Evolutionary conservation across 1,284 basidiomycete species (phyloP).

Genomic region (Sparassis latifolia): DNA sequence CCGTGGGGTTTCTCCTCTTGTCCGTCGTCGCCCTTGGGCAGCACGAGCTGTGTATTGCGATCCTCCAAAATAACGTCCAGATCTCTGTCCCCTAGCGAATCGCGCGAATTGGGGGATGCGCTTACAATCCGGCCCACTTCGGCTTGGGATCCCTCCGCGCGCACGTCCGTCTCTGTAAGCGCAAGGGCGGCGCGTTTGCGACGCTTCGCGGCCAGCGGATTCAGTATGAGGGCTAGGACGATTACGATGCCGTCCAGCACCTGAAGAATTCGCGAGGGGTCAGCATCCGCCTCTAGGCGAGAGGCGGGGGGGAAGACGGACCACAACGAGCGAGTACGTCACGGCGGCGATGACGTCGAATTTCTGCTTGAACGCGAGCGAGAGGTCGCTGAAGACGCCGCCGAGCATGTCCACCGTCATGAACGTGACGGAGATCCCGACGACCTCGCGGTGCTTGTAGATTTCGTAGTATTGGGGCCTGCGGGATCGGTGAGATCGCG

Average conservation of each 20-base stretch:
- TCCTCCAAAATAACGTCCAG: too few species aligned
- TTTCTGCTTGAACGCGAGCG: slow-evolving; percentile 59
- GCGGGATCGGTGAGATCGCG: background rate
- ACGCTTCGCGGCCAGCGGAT: slow-evolving; percentile 24
- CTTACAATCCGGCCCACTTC: too few species aligned
- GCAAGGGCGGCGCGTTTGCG: slow-evolving; percentile 23
- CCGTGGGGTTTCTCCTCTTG: too few species aligned
- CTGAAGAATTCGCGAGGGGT: slow-evolving; percentile 3
- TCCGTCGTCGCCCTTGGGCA: too few species aligned
- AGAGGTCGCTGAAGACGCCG: slow-evolving; percentile 66
- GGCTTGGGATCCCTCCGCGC: too few species aligned
- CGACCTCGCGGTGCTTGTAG: slow-evolving; percentile 60
- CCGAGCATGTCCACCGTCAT: slow-evolving; percentile 69
- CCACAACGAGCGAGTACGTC: slow-evolving; percentile 55
- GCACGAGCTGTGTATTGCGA: too few species aligned
- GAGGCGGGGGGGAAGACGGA: slow-evolving; percentile 22
- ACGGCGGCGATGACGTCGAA: slow-evolving; percentile 66
- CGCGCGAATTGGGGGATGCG: too few species aligned
- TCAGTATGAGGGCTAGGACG: slow-evolving; percentile 18
- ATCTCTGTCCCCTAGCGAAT: too few species aligned
- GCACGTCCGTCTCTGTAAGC: too few species aligned
- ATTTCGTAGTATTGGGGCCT: slow-evolving; percentile 65
- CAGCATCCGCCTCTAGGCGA: background rate
- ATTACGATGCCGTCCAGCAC: slow-evolving; percentile 20
- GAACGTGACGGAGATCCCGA: slow-evolving; percentile 69